A percentile compares a stretch with the other conserved stretches of the same genome.
phyloP scores from a whole-genome alignment of 2,329 filamentous ascomycete species.

The Calonectria hongkongensis region DNA sequence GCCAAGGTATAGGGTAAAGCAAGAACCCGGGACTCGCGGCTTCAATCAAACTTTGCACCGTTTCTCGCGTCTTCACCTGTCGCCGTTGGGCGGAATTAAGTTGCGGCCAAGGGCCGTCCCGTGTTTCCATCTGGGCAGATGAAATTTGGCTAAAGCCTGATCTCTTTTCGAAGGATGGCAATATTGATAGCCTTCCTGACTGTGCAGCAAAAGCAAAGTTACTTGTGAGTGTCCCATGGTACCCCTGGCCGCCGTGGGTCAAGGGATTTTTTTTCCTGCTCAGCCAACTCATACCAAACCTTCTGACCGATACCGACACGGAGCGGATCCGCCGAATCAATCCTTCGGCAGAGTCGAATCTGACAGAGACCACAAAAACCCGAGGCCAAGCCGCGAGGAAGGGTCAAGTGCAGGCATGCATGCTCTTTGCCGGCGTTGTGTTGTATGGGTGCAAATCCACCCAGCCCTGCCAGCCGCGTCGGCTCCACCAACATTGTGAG shows the following conservation, averaged over 20 bases:
- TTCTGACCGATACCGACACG: conserved; percentile 37
- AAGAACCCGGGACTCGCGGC: conserved; percentile 4
- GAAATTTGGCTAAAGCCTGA: conserved; percentile 41
- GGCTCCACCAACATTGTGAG: conserved; percentile 9
- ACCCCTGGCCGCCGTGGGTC: conserved; percentile 44
- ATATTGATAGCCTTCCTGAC: conserved; percentile 22
- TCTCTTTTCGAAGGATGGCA: conserved; percentile 37
- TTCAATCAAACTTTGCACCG: conserved; percentile 40
- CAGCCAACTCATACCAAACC: conserved; percentile 31
- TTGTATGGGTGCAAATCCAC: conserved; percentile 30
- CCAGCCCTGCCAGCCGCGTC: conserved; percentile 35
- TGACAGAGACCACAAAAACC: conserved; percentile 40
- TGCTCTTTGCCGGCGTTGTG: conserved; percentile 37
- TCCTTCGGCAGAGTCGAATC: conserved; percentile 35
- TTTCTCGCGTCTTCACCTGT: conserved; percentile 45
- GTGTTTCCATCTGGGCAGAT: conserved; percentile 37
- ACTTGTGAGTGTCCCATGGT: conserved; percentile 39
- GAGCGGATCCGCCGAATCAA: conserved; percentile 41
- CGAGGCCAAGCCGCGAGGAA: conserved; percentile 44
- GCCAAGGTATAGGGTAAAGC: conserved; percentile 12
- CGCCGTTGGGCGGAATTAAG: conserved; percentile 40
- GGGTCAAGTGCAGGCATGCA: conserved; percentile 34
- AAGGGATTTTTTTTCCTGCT: conserved; percentile 37
- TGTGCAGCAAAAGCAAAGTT: conserved; percentile 45
- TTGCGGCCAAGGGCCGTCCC: conserved; percentile 44